These are phyloP conservation scores for Babesia bigemina DNA, from an alignment of 169 alveolate species.

Conservation along the genomic window DNA sequence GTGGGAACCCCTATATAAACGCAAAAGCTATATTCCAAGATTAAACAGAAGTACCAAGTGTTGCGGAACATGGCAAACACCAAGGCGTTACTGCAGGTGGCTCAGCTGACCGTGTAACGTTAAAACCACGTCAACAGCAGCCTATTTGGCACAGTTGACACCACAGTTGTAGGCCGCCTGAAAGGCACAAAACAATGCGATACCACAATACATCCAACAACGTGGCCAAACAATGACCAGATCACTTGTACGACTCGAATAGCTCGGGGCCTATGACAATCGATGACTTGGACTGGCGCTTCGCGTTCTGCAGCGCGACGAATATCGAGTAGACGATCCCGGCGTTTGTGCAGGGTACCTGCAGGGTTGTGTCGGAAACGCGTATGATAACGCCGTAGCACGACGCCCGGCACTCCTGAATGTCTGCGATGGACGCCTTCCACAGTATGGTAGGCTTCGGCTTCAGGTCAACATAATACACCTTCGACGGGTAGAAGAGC, in stretches of 20 bases:
- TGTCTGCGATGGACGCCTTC: constrained; percentile 53
- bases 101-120: too few relatives aligned
- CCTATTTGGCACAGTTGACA: too few relatives aligned
- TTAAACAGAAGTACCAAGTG: too few relatives aligned
- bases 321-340: constrained; percentile 40
- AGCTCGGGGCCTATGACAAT: constrained; percentile 58
- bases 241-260: constrained; percentile 35
- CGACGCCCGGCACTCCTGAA: constrained; percentile 60
- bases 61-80: too few relatives aligned
- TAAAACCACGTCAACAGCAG: too few relatives aligned
- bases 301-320: constrained; percentile 46
- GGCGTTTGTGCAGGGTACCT: constrained; percentile 63
- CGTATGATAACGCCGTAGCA: constrained; percentile 64
- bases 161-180: too few relatives aligned
- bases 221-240: background rate
- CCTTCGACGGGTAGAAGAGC: constrained; percentile 67
- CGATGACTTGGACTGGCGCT: constrained; percentile 48
- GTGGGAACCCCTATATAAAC: too few relatives aligned
- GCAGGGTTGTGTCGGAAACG: constrained; percentile 22
- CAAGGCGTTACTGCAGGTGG: too few relatives aligned
- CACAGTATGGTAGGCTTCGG: constrained; percentile 48
- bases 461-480: constrained; percentile 46
- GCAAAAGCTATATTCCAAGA: background rate
- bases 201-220: background rate
- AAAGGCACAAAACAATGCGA: background rate